These are phyloP conservation scores for Ustilago loliicola DNA, from an alignment of 1,284 basidiomycete species.

Conservation along the genomic window DNA sequence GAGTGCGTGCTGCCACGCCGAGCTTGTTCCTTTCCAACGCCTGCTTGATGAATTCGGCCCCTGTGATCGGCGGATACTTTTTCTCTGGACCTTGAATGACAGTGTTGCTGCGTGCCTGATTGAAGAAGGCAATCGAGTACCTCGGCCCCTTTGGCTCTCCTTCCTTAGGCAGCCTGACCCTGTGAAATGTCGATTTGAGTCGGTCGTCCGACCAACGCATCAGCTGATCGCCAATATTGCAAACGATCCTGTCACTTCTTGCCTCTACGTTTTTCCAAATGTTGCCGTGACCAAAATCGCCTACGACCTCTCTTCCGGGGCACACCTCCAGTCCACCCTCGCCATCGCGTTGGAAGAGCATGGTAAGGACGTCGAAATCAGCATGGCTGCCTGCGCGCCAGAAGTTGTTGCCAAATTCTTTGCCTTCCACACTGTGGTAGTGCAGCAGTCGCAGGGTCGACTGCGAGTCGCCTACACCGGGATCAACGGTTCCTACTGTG, in stretches of 20 bases:
- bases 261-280: constrained; percentile 74
- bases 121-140: constrained; percentile 67
- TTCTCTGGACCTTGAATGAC: constrained; percentile 64
- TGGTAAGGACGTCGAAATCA: constrained; percentile 76
- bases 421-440: constrained; percentile 73
- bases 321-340: constrained; percentile 76
- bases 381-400: constrained; percentile 76
- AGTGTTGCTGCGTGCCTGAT: constrained; percentile 56
- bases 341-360: constrained; percentile 76
- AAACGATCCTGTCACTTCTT: constrained; percentile 73
- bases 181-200: constrained; percentile 76
- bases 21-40: constrained; percentile 52
- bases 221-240: constrained; percentile 77
- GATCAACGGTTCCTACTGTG: constrained; percentile 54
- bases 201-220: constrained; percentile 78
- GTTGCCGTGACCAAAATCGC: constrained; percentile 73
- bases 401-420: constrained; percentile 70
- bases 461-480: constrained; percentile 70
- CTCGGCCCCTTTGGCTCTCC: constrained; percentile 53
- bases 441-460: constrained; percentile 77
- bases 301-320: constrained; percentile 73
- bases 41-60: constrained; percentile 52
- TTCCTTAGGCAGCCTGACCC: constrained; percentile 74
- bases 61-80: constrained; percentile 50
- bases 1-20: constrained; percentile 12